These are phyloP conservation scores for Beauveria pseudobassiana DNA, from an alignment of 2,329 filamentous ascomycete genomes.

Conservation along the genomic window DNA sequence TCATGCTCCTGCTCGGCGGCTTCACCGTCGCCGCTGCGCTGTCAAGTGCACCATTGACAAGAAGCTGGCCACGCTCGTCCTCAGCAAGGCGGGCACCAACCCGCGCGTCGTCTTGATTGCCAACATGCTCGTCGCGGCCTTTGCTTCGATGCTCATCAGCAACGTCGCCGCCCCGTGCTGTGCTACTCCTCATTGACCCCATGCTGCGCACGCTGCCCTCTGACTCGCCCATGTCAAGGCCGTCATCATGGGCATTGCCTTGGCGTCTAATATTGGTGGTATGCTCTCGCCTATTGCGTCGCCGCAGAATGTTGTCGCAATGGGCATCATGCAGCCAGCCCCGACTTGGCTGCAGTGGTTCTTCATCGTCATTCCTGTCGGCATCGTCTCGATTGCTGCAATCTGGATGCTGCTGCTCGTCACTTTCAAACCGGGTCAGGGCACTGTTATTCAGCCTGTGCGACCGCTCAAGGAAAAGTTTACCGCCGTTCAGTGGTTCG, in stretches of 20 bases:
- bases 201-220: constrained; percentile 88
- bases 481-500: constrained; percentile 86
- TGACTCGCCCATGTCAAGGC: constrained; percentile 90
- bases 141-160: constrained; percentile 98
- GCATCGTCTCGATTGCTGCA: constrained; percentile 75
- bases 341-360: constrained; percentile 97
- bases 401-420: constrained; percentile 85
- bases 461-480: constrained; percentile 84
- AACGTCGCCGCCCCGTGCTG: constrained; percentile 92
- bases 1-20: constrained; percentile 93
- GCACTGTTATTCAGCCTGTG: constrained; percentile 86
- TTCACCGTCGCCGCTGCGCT: constrained; percentile 93
- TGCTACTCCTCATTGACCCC: constrained; percentile 99
- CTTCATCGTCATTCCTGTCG: constrained; percentile 89
- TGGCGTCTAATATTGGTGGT: constrained; percentile 91
- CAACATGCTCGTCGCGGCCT: constrained; percentile 97
- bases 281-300: constrained; percentile 96
- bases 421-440: constrained; percentile 77
- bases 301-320: constrained; percentile 92
- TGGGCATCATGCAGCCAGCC: constrained; percentile 88
- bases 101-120: constrained; percentile 86
- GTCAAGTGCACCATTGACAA: constrained; percentile 97
- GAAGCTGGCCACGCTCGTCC: constrained; percentile 88
- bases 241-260: constrained; percentile 87
- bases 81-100: constrained; percentile 91